Base-by-base conservation (phyloP, 1,139 yeast genomes). In the Yamadazyma conglobata region DNA sequence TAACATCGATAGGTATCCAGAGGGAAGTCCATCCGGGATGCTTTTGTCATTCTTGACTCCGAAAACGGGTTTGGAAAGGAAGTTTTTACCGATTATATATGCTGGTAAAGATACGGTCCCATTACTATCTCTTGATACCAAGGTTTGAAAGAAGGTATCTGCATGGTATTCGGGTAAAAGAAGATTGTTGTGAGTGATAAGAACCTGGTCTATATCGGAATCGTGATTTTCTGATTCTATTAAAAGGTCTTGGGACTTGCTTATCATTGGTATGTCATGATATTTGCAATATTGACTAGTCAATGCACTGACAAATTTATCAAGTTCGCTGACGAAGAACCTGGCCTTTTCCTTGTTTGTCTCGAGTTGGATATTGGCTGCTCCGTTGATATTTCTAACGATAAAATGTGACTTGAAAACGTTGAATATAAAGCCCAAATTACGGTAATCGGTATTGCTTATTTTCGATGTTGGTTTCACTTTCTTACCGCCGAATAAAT, bases 31-130 rank as follows among this genome's bases (percentile, higher is more conserved):
- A 15, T 38, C 32, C 1, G 57, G 46, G 6, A 50, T 26, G 30
- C 55, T 42, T 10, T 39, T 39, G 22, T 22, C 28, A 9, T 28
- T 19, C 4, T 32, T 25, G 15, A 47, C 45, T 18, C 34, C 43
- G 4, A 47, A 17, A 1, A 13, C 19, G 2, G 40, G 40, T 8
- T 40, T 46, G 2, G 46, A 33, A 24, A 67, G 47, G 33, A 50
- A 67, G 35, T 58, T 60, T 24, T 48, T 44, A 2, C 66, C 67
- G 16, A 63, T 57, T 2, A 64, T 23, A 20, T 43, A 44, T 0
- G 70, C 72, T 7, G 60, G 47, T 17, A 47, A 29, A 0, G 73
- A 63, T 1, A 66, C 58, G 36, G 46, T 47, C 2, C 73, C 71
- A 6, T 48, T 22, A 1, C 48, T 38, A 41, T 66, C 70, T 34